A percentile compares a stretch with the other conserved stretches of the same genome.
Evolutionary conservation across 257 asterid species (phyloP).

Genomic region (Nicotiana tabacum): DNA sequence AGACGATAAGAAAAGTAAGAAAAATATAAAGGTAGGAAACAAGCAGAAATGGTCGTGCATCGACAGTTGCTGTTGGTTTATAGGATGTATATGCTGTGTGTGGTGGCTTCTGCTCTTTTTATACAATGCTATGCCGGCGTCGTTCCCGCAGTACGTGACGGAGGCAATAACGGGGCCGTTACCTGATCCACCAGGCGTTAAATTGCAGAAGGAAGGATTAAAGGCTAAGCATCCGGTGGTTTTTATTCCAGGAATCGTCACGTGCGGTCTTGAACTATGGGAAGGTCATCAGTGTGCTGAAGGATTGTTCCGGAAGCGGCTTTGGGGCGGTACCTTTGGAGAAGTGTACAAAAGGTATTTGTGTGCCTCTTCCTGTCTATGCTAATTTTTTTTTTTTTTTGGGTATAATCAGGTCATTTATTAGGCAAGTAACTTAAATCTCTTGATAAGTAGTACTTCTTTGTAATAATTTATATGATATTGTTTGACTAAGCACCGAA

Average conservation of each 20-base stretch:
- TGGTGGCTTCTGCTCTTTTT: constrained; percentile 75
- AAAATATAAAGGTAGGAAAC: constrained; percentile 28
- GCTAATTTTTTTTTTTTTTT: too few species aligned
- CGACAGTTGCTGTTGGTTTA: constrained; percentile 77
- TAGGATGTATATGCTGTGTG: constrained; percentile 61
- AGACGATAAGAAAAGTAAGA: constrained; percentile 17
- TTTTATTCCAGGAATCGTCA: constrained; percentile 78
- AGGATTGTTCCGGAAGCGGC: constrained; percentile 49
- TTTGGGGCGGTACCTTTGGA: constrained; percentile 60
- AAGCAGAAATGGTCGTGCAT: constrained; percentile 67
- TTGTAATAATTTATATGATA: too few species aligned
- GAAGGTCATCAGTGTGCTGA: constrained; percentile 82
- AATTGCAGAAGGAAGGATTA: constrained; percentile 64
- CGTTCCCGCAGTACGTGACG: constrained; percentile 78
- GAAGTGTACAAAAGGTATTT: constrained; percentile 45
- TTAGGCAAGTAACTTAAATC: too few species aligned
- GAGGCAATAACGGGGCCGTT: constrained; percentile 77
- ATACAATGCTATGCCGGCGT: constrained; percentile 83
- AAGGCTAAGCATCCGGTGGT: constrained; percentile 63
- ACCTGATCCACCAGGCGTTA: constrained; percentile 90
- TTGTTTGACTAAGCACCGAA: too few species aligned
- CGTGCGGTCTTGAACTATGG: constrained; percentile 91
- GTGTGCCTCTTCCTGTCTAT: too few species aligned
- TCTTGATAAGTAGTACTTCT: too few species aligned
- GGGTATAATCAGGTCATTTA: too few species aligned